These are phyloP conservation scores for Acorus calamus DNA, from an alignment of 106 monocot genomes.

Conservation along the genomic window DNA sequence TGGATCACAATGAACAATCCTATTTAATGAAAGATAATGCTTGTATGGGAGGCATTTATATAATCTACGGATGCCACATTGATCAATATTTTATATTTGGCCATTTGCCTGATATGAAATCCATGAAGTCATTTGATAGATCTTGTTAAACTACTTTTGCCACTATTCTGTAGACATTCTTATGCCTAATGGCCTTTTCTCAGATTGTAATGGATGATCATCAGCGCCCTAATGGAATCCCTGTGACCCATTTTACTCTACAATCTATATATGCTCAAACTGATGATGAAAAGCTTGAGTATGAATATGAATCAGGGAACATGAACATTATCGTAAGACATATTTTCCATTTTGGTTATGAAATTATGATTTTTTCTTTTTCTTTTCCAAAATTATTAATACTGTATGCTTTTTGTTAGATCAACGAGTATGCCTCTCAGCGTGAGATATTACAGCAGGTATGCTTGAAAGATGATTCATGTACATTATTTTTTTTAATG, in stretches of 20 bases:
- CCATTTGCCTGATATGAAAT: no score
- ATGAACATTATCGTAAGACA: slow-evolving; percentile 59
- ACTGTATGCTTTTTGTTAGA: slow-evolving; percentile 22
- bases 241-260: slow-evolving; percentile 80
- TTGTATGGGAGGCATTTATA: no score
- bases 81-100: no score
- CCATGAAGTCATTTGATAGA: no score
- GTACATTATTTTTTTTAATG: background rate
- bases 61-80: no score
- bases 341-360: background rate
- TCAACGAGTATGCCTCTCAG: slow-evolving; percentile 79
- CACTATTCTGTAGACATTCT: background rate
- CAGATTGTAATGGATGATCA: slow-evolving; percentile 99
- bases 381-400: background rate
- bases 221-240: slow-evolving; percentile 86
- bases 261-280: slow-evolving; percentile 89
- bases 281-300: slow-evolving; percentile 95
- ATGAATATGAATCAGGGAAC: slow-evolving; percentile 97
- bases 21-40: no score
- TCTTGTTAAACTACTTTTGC: no score
- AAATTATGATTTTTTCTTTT: background rate
- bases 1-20: no score
- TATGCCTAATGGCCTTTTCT: slow-evolving; percentile 9
- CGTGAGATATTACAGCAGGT: slow-evolving; percentile 86
- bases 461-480: background rate